phyloP scores from a whole-genome alignment of 352 stramenopile species.

The Phytophthora nicotianae region DNA sequence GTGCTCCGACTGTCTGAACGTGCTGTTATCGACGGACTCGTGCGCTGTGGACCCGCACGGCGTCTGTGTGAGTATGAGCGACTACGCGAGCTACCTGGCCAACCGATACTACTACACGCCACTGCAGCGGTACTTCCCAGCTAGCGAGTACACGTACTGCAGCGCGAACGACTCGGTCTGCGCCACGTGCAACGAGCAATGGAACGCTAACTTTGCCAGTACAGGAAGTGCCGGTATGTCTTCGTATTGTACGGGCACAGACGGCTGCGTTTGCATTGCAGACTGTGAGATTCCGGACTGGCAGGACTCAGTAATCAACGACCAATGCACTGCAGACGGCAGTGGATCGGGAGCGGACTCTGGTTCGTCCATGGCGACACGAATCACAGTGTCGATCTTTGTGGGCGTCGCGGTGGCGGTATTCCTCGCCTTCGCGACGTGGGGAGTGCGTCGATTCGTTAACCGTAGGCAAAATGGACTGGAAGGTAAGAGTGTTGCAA shows the following conservation, averaged over 20 bases:
- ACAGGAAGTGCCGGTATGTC: slow-evolving; percentile 27
- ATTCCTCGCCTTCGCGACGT: slow-evolving; percentile 31
- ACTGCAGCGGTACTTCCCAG: slow-evolving; percentile 49
- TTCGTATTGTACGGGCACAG: slow-evolving; percentile 38
- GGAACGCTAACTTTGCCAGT: slow-evolving; percentile 34
- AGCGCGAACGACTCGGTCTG: slow-evolving; percentile 42
- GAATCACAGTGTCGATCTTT: slow-evolving; percentile 33
- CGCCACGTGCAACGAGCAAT: slow-evolving; percentile 32
- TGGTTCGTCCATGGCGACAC: slow-evolving; percentile 25
- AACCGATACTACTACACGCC: slow-evolving; percentile 53
- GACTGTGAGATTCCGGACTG: slow-evolving; percentile 42
- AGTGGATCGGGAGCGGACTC: slow-evolving; percentile 4
- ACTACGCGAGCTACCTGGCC: slow-evolving; percentile 40
- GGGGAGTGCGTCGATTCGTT: slow-evolving; percentile 26
- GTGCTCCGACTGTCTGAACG: slow-evolving; percentile 40
- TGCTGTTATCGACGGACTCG: slow-evolving; percentile 23
- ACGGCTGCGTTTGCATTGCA: slow-evolving; percentile 48
- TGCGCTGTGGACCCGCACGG: slow-evolving; percentile 43
- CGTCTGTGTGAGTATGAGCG: slow-evolving; percentile 42
- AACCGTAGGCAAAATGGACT: slow-evolving; percentile 4
- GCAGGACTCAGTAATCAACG: slow-evolving; percentile 30
- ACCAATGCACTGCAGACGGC: slow-evolving; percentile 25
- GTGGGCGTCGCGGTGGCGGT: slow-evolving; percentile 31
- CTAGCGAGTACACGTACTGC: slow-evolving; percentile 50
- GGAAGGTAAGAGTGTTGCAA: slow-evolving; percentile 12